Conservation (phyloP, 768 basidiomycete genomes). For the Rhodocollybia butyracea region DNA sequence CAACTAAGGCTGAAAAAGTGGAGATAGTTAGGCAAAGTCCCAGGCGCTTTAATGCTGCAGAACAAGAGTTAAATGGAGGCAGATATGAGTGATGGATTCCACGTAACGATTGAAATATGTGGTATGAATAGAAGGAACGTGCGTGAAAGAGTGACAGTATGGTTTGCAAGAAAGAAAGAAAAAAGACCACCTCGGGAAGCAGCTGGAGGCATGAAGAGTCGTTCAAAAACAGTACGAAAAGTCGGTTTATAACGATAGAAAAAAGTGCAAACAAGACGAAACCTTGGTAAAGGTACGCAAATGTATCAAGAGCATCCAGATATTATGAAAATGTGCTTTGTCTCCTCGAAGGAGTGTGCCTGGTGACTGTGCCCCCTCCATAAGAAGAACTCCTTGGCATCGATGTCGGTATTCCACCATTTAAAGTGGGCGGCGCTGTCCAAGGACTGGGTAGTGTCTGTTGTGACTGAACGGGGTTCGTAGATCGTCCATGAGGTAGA, state of each 20-base stretch:
- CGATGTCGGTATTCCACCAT: not conserved
- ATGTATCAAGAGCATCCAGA: not conserved
- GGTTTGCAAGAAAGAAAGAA: too few relatives aligned
- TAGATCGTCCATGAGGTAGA: slow-evolving; percentile 18
- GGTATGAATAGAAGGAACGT: not conserved
- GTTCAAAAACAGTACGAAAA: too few relatives aligned
- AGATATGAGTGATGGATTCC: not conserved
- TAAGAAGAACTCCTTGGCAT: not conserved
- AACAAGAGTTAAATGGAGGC: too few relatives aligned
- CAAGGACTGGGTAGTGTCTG: slow-evolving; percentile 31
- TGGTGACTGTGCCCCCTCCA: not conserved
- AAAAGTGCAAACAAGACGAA: not conserved
- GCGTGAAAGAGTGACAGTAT: too few relatives aligned
- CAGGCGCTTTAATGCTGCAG: too few relatives aligned
- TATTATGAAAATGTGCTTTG: slow-evolving; percentile 9
- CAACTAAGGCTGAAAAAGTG: too few relatives aligned
- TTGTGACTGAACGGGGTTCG: slow-evolving; percentile 22
- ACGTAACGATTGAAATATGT: not conserved
- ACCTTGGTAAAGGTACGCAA: not conserved
- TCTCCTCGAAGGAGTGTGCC: slow-evolving; percentile 7
- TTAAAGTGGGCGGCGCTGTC: slow-evolving; percentile 33
- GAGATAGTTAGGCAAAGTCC: too few relatives aligned
- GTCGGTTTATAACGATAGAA: too few relatives aligned
- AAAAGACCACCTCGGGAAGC: too few relatives aligned
- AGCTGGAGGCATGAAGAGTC: too few relatives aligned